Percentiles rank a stretch among this genome's conserved stretches.
Evolutionary conservation across 192 early-diverging fungal genomes (phyloP).

Genomic region (Coemansia aciculifera): DNA sequence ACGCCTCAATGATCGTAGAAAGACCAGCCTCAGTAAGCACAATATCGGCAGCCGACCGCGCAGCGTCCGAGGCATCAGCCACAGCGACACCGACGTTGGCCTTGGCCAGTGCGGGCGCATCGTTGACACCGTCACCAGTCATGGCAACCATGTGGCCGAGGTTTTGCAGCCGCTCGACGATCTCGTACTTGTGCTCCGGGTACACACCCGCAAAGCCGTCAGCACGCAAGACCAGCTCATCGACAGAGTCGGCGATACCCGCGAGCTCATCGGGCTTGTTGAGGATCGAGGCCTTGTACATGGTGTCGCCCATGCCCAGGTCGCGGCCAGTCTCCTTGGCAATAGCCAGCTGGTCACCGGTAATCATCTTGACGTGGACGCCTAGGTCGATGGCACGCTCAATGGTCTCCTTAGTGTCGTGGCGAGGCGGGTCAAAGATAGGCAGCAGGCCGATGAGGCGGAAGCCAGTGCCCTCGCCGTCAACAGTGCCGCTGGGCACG

Average conservation of each 20-base stretch:
- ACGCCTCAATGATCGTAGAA: constrained; percentile 88
- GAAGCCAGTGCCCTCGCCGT: constrained; percentile 66
- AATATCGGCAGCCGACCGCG: constrained; percentile 75
- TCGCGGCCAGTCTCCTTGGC: constrained; percentile 78
- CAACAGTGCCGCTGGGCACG: constrained; percentile 60
- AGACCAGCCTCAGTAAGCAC: constrained; percentile 78
- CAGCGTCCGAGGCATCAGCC: constrained; percentile 73
- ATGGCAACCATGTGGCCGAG: constrained; percentile 73
- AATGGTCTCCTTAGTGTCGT: constrained; percentile 80
- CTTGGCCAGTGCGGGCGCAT: constrained; percentile 70
- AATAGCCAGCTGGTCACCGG: constrained; percentile 88
- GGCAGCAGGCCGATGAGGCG: constrained; percentile 71
- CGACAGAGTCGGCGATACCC: constrained; percentile 59
- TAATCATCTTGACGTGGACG: constrained; percentile 93
- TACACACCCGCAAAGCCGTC: constrained; percentile 70
- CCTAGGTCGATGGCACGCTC: constrained; percentile 71
- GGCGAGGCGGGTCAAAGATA: constrained; percentile 76
- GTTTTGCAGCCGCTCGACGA: constrained; percentile 66
- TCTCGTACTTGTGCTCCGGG: constrained; percentile 72
- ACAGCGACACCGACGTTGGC: constrained; percentile 77
- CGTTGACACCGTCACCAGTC: constrained; percentile 77
- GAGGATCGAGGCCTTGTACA: constrained; percentile 66
- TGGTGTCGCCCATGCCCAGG: constrained; percentile 71
- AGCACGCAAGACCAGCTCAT: constrained; percentile 63
- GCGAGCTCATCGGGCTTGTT: constrained; percentile 64